Evolutionary conservation across 371 early-diverging fungal genomes (phyloP).

Genomic region (Mycotypha africana): DNA sequence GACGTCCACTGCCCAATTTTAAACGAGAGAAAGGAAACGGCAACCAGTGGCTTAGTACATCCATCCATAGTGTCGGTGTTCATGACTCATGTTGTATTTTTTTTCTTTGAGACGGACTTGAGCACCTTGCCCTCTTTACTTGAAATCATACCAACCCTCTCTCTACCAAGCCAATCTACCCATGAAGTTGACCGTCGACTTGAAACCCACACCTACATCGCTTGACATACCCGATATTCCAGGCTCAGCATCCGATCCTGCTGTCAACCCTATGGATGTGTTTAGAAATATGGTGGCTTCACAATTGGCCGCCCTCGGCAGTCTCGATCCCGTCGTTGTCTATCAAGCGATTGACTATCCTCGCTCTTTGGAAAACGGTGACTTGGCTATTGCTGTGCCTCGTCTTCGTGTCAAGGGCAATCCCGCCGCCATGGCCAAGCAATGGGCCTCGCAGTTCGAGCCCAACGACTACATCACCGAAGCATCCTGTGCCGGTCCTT

Average conservation of each 20-base stretch:
- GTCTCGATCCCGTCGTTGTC: constrained; percentile 42
- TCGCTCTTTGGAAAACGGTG: constrained; percentile 63
- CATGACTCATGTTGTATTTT: too few relatives aligned
- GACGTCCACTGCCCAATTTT: too few relatives aligned
- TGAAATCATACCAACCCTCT: too few relatives aligned
- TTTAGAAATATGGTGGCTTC: constrained; percentile 53
- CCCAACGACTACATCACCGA: constrained; percentile 53
- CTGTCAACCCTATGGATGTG: constrained; percentile 47
- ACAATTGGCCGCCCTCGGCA: constrained; percentile 40
- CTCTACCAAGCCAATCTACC: too few relatives aligned
- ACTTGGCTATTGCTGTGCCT: constrained; percentile 80
- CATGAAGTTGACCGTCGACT: constrained; percentile 20
- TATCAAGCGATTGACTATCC: constrained; percentile 56
- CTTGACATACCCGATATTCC: constrained; percentile 28
- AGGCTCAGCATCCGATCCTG: constrained; percentile 48
- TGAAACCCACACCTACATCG: not conserved
- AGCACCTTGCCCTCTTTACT: too few relatives aligned
- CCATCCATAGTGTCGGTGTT: too few relatives aligned
- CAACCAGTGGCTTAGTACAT: too few relatives aligned
- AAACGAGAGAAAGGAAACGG: too few relatives aligned
- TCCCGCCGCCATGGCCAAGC: constrained; percentile 72
- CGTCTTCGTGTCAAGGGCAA: constrained; percentile 83
- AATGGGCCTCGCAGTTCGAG: constrained; percentile 67
- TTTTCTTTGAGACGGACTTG: too few relatives aligned
- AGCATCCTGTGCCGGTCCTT: constrained; percentile 70